Base-by-base conservation (phyloP, 148 eudicot genomes). In the Chenopodium formosanum region DNA sequence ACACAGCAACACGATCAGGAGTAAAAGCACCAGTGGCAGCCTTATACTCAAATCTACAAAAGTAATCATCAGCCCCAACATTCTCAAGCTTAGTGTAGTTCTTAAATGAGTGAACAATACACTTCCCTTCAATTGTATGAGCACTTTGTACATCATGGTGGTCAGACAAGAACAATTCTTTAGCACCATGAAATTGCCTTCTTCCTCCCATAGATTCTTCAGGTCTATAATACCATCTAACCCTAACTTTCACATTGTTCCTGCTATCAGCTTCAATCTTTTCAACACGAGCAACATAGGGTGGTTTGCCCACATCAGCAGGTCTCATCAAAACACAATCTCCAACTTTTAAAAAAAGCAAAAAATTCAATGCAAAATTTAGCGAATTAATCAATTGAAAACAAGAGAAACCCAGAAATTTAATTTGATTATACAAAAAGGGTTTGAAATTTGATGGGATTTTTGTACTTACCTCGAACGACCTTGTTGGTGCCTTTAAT, bases 161-260 rank as follows among this genome's bases (percentile, higher is more conserved):
- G 83, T 94, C 98, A 19, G 98, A 94, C 47, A 94, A 84, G 58
- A 94, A 94, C 77, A 94, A 72, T 86, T 94, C 98, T 82, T 94
- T 94, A 0, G 92, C 91, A 53, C 98, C 98, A 77, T 94, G 98
- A 79, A 94, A 92, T 75, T 86, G 95, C 23, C 94, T 80, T 25
- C 98, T 91, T 58, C 98, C 98, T 10, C 98, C 98, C 80, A 90
- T 84, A 23, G 98, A 92, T 86, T 94, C 98, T 80, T 94, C 98
- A 20, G 98, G 98, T 79, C 98, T 89, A 58, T 92, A 94, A 74
- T 94, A 94, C 98, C 98, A 94, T 78, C 92, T 85, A 52, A 94
- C 92, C 65, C 82, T 90, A 73, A 94, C 91, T 83, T 82, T 92
- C 72, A 90, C 97, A 78, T 91, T 84, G 86, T 37, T 93, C 86